Evolutionary conservation across 768 basidiomycete species (phyloP).

Genomic region (Candolleomyces aberdarensis): DNA sequence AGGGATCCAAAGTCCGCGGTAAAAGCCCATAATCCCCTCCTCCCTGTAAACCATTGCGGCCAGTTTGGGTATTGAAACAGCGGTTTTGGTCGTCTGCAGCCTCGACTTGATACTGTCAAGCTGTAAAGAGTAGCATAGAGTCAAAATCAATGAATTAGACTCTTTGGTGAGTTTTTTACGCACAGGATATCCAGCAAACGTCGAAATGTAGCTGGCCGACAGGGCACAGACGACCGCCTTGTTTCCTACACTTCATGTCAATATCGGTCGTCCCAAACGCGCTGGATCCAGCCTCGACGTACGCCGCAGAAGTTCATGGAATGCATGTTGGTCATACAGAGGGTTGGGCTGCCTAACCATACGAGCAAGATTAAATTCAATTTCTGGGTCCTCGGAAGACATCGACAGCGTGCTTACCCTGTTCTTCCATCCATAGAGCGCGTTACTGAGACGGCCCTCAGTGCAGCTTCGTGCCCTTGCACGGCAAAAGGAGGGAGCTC

Average conservation of each 20-base stretch:
- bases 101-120: conserved; percentile 94
- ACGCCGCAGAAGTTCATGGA: conserved; percentile 70
- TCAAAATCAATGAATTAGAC: neutral
- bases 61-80: conserved; percentile 69
- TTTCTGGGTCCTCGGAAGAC: neutral
- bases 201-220: conserved; percentile 88
- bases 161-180: conserved; percentile 23
- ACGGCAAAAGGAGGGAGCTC: conserved; percentile 33
- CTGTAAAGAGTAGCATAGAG: conserved; percentile 30
- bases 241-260: conserved; percentile 49
- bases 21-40: conserved; percentile 88
- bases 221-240: conserved; percentile 89
- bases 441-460: conserved; percentile 58
- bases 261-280: conserved; percentile 7
- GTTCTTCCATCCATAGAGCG: conserved; percentile 80
- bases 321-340: conserved; percentile 58
- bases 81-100: conserved; percentile 79
- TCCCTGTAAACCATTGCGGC: conserved; percentile 75
- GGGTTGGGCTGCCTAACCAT: conserved; percentile 50
- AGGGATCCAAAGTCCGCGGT: conserved; percentile 88
- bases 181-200: conserved; percentile 87
- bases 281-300: conserved; percentile 19
- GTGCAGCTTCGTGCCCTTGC: conserved; percentile 73
- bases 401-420: conserved; percentile 26
- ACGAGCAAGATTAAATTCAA: neutral